Evolutionary conservation across 352 stramenopile genomes (phyloP), one percentile per base, ranked within the genome.

Genomic region (Phytopythium oedochilum): DNA sequence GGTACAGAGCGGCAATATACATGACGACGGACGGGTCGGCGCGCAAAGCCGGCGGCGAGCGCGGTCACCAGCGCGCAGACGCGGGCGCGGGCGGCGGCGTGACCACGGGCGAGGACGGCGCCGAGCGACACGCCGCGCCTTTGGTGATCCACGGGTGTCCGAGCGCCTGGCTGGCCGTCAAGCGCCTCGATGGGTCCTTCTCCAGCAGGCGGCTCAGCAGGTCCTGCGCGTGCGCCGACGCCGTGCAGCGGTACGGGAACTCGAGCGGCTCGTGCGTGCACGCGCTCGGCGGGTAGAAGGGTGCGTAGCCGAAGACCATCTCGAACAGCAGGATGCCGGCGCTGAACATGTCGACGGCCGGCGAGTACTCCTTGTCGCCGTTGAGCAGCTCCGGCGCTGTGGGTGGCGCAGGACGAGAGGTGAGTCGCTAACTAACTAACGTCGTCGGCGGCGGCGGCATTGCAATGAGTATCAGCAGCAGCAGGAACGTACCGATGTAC

Each of bases 71-170:
- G 42, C 56, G 53, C 40, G 60, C 26, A 49, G 52, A 59, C 15
- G 25, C 51, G 2, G 64, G 64, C 0, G 57, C 23, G 34, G 48
- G 28, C 5, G 50, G n/a, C 12, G 46, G 47, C 29, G 26, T n/a
- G 25, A 47, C 23, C 23, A 70, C 49, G 8, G 70, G 71, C n/a
- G 75, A 78, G 29, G 59, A 68, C n/a, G 70, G 65, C 22, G 63
- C 63, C 10, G 70, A 86, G 18, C 59, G 63, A 25, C 69, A 64
- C 23, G 50, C 55, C 11, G 59, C 34, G 20, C 57, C 64, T 11
- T 71, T 57, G 20, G 71, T 77, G 53, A 96, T 78, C 88, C 87
- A 97, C 9, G 86, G 76, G 57, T 97, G 91, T 7, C 68, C 59
- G 9, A 97, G 70, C 0, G 91, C 83, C 47, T 95, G 71, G 18